A percentile compares a stretch with the other conserved stretches of the same genome.
Evolutionary conservation across 2,329 filamentous ascomycete species (phyloP).

Genomic region (Pyrenophora teres): DNA sequence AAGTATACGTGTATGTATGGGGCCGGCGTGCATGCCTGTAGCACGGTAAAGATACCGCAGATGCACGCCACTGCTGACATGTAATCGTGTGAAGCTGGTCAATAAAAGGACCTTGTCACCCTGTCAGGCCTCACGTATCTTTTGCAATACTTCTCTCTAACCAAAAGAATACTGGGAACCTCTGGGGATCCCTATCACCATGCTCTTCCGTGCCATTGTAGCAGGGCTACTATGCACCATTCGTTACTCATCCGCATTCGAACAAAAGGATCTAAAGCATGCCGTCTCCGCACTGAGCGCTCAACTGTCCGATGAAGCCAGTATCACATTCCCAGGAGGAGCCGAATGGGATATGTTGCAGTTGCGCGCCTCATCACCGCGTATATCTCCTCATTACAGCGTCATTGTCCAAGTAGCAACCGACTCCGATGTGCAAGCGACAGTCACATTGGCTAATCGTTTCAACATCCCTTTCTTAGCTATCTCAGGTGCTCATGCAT

Average conservation of each 20-base stretch:
- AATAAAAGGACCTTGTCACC: too few species aligned
- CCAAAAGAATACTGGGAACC: background rate
- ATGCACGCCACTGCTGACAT: too few species aligned
- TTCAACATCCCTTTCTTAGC: slow-evolving; percentile 45
- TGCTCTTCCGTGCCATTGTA: background rate
- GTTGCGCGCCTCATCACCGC: slow-evolving; percentile 23
- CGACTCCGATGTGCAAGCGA: slow-evolving; percentile 22
- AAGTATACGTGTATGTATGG: too few species aligned
- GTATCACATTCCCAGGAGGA: slow-evolving; percentile 20
- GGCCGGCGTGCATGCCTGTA: too few species aligned
- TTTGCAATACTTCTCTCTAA: background rate
- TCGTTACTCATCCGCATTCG: background rate
- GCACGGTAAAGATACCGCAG: too few species aligned
- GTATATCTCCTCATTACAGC: slow-evolving; percentile 20
- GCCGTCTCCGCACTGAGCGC: background rate
- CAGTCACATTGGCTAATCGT: slow-evolving; percentile 14
- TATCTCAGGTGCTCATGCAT: slow-evolving; percentile 44
- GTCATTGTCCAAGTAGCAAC: slow-evolving; percentile 24
- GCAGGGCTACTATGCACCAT: slow-evolving; percentile 1
- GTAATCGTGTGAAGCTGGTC: too few species aligned
- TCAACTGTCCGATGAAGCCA: slow-evolving; percentile 15
- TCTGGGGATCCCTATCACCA: background rate
- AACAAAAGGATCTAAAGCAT: background rate
- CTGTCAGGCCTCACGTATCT: too few species aligned
- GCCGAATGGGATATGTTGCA: slow-evolving; percentile 19